Conservation (phyloP, 257 asterid species). For the Solanum tarijense region DNA sequence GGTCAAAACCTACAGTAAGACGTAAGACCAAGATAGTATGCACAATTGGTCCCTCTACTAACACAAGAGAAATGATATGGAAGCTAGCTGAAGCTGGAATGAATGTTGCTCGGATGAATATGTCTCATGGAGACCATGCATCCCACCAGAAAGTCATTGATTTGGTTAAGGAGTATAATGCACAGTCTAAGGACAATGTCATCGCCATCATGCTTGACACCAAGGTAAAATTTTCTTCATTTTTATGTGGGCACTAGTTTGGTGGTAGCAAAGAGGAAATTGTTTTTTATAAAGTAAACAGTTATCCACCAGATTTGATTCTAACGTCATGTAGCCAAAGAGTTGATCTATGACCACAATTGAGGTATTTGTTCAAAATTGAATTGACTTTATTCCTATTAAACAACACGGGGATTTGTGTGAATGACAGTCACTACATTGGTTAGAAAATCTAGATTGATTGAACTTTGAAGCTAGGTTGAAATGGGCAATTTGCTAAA, state of each 20-base stretch:
- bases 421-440: not conserved
- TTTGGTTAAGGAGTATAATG: constrained; percentile 89
- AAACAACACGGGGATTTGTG: not conserved
- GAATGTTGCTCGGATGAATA: constrained; percentile 94
- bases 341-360: not conserved
- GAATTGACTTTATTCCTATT: not conserved
- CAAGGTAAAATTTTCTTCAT: constrained; percentile 48
- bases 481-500: not conserved
- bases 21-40: constrained; percentile 97
- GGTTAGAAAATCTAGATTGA: not conserved
- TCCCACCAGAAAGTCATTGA: constrained; percentile 97
- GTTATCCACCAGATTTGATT: not conserved
- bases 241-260: not conserved
- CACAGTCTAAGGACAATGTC: constrained; percentile 83
- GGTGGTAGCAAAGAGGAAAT: not conserved
- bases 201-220: constrained; percentile 99
- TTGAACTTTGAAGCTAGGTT: not conserved
- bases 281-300: not conserved
- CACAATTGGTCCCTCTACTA: constrained; percentile 94
- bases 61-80: constrained; percentile 94
- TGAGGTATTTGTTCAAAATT: not conserved
- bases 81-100: constrained; percentile 98
- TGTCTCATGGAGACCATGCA: constrained; percentile 98
- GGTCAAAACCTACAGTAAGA: constrained; percentile 76
- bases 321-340: not conserved